phyloP scores from a whole-genome alignment of 73 alveolate genomes.

The Tetrahymena elliotti region DNA sequence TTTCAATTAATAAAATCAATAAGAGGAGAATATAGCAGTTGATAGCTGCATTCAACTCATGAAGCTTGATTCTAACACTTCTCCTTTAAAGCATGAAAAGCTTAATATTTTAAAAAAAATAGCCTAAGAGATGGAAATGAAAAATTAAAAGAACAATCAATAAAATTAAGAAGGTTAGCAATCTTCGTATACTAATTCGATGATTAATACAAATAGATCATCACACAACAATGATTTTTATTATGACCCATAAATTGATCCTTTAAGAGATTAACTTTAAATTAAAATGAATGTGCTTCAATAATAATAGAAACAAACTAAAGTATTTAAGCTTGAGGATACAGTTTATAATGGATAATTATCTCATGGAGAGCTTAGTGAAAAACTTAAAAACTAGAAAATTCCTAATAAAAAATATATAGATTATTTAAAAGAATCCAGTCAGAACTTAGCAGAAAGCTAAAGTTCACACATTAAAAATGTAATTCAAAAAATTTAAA shows the following conservation, averaged over 20 bases:
- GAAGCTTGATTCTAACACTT: neutral
- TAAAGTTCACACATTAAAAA: neutral
- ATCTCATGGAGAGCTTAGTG: neutral
- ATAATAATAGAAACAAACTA: neutral
- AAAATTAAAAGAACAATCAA: neutral
- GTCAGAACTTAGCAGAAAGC: neutral
- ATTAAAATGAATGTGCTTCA: neutral
- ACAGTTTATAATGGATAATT: neutral
- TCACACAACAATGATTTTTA: neutral
- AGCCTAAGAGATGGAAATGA: neutral
- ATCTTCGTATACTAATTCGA: neutral
- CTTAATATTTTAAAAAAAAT: neutral
- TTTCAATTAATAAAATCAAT: neutral
- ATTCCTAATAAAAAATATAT: neutral
- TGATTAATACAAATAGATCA: neutral
- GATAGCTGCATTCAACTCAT: neutral
- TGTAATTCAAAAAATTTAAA: neutral
- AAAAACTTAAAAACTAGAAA: neutral
- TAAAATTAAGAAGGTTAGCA: neutral
- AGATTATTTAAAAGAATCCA: neutral
- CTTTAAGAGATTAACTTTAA: neutral
- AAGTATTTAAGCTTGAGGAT: neutral
- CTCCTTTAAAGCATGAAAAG: neutral
- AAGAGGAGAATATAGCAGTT: neutral
- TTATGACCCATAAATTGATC: neutral